A percentile compares a stretch with the other conserved stretches of the same genome.
Evolutionary conservation across 2,329 filamentous ascomycete genomes (phyloP).

Genomic region (Neonectria hederae): DNA sequence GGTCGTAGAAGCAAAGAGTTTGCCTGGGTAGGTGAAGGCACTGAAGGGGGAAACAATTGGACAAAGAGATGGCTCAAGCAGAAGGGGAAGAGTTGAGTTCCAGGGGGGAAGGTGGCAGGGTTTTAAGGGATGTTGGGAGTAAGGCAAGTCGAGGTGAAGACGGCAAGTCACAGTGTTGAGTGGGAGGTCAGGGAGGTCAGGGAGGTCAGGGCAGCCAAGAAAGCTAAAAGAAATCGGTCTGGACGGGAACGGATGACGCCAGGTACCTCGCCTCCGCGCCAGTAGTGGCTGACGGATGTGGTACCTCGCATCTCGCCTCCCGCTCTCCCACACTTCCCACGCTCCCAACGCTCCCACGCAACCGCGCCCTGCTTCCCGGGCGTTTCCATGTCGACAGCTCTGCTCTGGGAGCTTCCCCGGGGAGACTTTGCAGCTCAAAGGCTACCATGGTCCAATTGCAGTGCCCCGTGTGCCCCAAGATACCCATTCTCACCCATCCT

Average conservation of each 20-base stretch:
- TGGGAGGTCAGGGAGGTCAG: constrained; percentile 28
- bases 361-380: constrained; percentile 4
- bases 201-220: constrained; percentile 2
- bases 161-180: constrained; percentile 30
- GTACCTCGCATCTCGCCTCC: constrained; percentile 23
- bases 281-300: constrained; percentile 1
- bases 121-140: constrained; percentile 41
- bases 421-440: constrained; percentile 5
- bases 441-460: constrained; percentile 32
- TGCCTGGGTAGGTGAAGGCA: constrained; percentile 3
- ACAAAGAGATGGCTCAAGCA: neutral
- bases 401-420: constrained; percentile 12
- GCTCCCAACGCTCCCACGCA: neutral
- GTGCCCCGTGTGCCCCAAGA: constrained; percentile 19
- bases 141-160: constrained; percentile 36
- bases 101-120: constrained; percentile 29
- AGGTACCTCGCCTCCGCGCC: constrained; percentile 31
- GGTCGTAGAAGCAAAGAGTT: neutral
- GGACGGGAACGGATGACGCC: neutral
- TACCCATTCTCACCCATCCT: constrained; percentile 1
- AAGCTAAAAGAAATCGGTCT: constrained; percentile 18
- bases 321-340: constrained; percentile 6
- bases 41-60: constrained; percentile 1
- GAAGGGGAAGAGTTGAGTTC: neutral
- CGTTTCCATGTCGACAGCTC: constrained; percentile 18